Base-by-base conservation (phyloP, 768 basidiomycete species). In the Tylopilus felleus region DNA sequence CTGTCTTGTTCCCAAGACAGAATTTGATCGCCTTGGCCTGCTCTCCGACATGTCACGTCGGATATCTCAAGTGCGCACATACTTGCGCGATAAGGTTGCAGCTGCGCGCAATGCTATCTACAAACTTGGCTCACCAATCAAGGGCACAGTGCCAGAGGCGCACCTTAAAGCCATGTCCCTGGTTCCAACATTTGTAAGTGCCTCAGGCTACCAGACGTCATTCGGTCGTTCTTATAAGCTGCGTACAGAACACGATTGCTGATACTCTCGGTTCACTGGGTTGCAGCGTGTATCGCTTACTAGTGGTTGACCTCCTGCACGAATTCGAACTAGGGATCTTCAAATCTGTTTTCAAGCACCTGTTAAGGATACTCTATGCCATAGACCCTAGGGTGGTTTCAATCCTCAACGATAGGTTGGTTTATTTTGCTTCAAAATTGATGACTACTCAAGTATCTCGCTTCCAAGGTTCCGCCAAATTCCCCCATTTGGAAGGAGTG, bases 1-100 rank as follows among this genome's bases (percentile, higher is more conserved):
- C 0, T 73, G 73, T 56, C 35, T 62, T 1, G 43, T 67, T 0
- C 33, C 51, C 3, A 66, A 64, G 28, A 25, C 41, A 0, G 17
- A 55, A 0, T 63, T 72, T 7, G 8, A 50, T 4, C 35, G 17
- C 1, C 47, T 68, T 7, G 65, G 68, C 0, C 51, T 53, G 0
- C 0, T 38, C 7, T 31, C 17, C 1, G 66, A 72, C 28, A 19
- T 47, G 5, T 12, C 46, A 5, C 16, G 22, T 5, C 33, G 42
- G 44, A 33, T 48, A 9, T 47, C 45, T 8, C 27, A 27, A 8
- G 12, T 17, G 3, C 14, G 38, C 22, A 21, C 1, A 1, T 62
- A 51, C 47, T 41, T 54, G 6, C 21, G 17, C 3, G 16, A 55
- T 8, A 46, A 29, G 33, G 25, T 63, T 2, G 2, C 12, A 1